Conservation (phyloP, 306 rosid genomes). For the barrel medic (Medicago truncatula) region MtrunA17r5.0-ANR NC_053046.1:2421001-2421500, state of each 20-base stretch:
- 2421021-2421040: slow-evolving; percentile 21
- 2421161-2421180: slow-evolving; percentile 24
- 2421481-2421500: slow-evolving; percentile 44
- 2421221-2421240: slow-evolving; percentile 20
- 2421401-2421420: slow-evolving; percentile 67
- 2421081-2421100: slow-evolving; percentile 16
- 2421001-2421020: slow-evolving; percentile 26
- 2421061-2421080: slow-evolving; percentile 20
- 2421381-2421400: slow-evolving; percentile 83
- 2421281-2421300: slow-evolving; percentile 1
- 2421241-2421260: slow-evolving; percentile 27
- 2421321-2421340: slow-evolving; percentile 4
- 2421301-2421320: slow-evolving; percentile 24
- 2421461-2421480: slow-evolving; percentile 50
- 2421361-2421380: slow-evolving; percentile 58
- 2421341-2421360: slow-evolving; percentile 27
- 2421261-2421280: slow-evolving; percentile 29
- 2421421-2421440: slow-evolving; percentile 76
- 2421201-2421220: slow-evolving; percentile 11
- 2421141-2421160: slow-evolving; percentile 33
- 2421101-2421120: slow-evolving; percentile 32
- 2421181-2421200: slow-evolving; percentile 7
- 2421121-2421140: slow-evolving; percentile 20
- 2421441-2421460: slow-evolving; percentile 57
- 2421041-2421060: slow-evolving; percentile 7